phyloP scores from a whole-genome alignment of 2,329 filamentous ascomycete species.

The Pseudogymnoascus verrucosus region DNA sequence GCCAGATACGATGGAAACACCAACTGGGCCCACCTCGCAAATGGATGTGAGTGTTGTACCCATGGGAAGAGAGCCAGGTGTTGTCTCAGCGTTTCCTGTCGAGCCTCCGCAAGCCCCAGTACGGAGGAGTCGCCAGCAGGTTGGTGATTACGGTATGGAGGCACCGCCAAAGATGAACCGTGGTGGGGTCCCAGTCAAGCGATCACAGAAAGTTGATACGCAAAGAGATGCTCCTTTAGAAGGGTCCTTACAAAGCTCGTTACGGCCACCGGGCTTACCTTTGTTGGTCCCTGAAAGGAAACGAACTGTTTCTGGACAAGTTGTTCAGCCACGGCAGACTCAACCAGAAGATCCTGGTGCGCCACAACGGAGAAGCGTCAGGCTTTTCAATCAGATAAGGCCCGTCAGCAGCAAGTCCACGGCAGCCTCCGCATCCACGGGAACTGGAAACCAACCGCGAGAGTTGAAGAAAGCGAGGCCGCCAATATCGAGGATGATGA shows the following conservation, averaged over 20 bases:
- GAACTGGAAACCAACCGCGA: slow-evolving; percentile 54
- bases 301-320: slow-evolving; percentile 84
- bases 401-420: slow-evolving; percentile 38
- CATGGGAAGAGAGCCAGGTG: slow-evolving; percentile 23
- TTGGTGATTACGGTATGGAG: slow-evolving; percentile 28
- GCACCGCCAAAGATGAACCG: slow-evolving; percentile 28
- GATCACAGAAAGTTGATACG: slow-evolving; percentile 14
- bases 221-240: neutral
- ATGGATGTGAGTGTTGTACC: slow-evolving; percentile 28
- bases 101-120: slow-evolving; percentile 42
- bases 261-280: slow-evolving; percentile 15
- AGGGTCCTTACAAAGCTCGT: neutral
- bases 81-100: slow-evolving; percentile 23
- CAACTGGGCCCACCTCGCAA: slow-evolving; percentile 40
- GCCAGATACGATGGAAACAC: slow-evolving; percentile 57
- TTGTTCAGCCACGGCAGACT: slow-evolving; percentile 42
- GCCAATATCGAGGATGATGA: slow-evolving; percentile 57
- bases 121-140: slow-evolving; percentile 28
- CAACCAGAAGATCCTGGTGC: slow-evolving; percentile 54
- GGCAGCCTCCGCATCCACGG: slow-evolving; percentile 45
- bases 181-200: slow-evolving; percentile 22
- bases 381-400: slow-evolving; percentile 63
- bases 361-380: slow-evolving; percentile 62
- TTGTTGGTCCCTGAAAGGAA: slow-evolving; percentile 58
- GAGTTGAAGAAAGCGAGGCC: slow-evolving; percentile 81